These are phyloP conservation scores for Dendrocalamus latiflorus DNA, from an alignment of 202 grass and related monocot species.

Conservation along the genomic window DNA sequence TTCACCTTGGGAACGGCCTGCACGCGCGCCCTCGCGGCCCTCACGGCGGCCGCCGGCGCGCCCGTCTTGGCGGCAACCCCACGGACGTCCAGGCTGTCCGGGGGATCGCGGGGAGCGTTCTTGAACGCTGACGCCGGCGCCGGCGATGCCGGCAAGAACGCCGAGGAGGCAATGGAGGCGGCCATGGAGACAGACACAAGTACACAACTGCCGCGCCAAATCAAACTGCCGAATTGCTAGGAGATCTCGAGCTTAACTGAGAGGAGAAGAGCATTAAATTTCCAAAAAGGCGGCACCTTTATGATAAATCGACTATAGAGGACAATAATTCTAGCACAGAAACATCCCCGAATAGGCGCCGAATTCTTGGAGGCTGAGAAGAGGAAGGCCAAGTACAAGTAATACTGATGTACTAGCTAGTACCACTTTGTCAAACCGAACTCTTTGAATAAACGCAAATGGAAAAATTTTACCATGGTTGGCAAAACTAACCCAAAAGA, in stretches of 20 bases:
- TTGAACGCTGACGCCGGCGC: slow-evolving; percentile 17
- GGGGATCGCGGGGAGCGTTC: slow-evolving; percentile 9
- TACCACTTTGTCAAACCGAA: background rate
- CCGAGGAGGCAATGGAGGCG: slow-evolving; percentile 38
- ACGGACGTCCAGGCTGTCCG: slow-evolving; percentile 20
- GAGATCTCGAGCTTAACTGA: background rate
- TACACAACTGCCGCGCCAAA: background rate
- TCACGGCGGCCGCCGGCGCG: slow-evolving; percentile 12
- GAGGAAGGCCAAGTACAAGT: background rate
- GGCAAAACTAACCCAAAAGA: background rate
- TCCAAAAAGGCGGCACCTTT: background rate
- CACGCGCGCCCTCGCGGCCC: slow-evolving; percentile 9
- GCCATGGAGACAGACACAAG: slow-evolving; percentile 20
- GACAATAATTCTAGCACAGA: background rate
- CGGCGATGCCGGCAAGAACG: slow-evolving; percentile 37
- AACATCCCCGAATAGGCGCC: background rate
- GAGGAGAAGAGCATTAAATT: background rate
- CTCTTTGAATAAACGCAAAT: background rate
- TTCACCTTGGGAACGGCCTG: slow-evolving; percentile 45
- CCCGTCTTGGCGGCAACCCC: slow-evolving; percentile 11
- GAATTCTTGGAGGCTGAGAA: background rate
- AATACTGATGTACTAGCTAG: too few relatives aligned
- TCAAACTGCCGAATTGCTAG: background rate
- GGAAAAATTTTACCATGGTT: background rate
- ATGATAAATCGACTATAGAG: background rate